phyloP scores from a whole-genome alignment of 176 grass and related monocot species.

The Musa itinerans region DNA sequence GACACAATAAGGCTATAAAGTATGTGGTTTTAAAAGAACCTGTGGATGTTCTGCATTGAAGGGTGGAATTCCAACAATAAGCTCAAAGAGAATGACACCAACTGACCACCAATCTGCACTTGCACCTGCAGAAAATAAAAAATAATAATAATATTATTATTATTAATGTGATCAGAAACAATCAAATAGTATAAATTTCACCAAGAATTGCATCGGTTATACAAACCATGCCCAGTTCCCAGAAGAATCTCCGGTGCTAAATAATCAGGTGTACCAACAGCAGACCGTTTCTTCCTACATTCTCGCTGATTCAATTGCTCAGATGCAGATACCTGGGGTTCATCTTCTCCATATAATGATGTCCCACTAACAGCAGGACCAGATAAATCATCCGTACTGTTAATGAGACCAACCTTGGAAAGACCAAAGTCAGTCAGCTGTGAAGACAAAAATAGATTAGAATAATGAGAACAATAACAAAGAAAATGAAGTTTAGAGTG shows the following conservation, averaged over 20 bases:
- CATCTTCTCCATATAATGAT: conserved; percentile 91
- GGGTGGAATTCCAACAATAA: conserved; percentile 98
- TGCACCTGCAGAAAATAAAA: conserved; percentile 54
- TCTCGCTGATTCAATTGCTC: conserved; percentile 71
- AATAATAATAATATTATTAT: conserved; percentile 9
- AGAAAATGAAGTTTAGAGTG: neutral
- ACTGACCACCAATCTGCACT: conserved; percentile 99
- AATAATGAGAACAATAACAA: conserved; percentile 23
- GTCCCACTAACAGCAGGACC: conserved; percentile 78
- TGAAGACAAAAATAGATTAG: conserved; percentile 24
- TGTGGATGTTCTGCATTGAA: conserved; percentile 98
- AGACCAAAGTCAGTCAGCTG: conserved; percentile 99
- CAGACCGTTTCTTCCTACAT: conserved; percentile 78
- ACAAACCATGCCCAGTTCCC: conserved; percentile 87
- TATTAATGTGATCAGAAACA: neutral
- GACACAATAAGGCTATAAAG: neutral
- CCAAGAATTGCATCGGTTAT: neutral
- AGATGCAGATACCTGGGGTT: conserved; percentile 61
- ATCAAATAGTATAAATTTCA: neutral
- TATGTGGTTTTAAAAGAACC: conserved; percentile 30
- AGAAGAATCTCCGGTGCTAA: conserved; percentile 98
- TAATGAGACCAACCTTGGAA: conserved; percentile 98
- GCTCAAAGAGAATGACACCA: conserved; percentile 95
- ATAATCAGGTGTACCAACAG: conserved; percentile 99
- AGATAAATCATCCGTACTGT: conserved; percentile 95